A percentile compares a stretch with the other conserved stretches of the same genome.
Conservation (phyloP, 2,329 filamentous ascomycete genomes). For the Daldinia eschscholtzii region DNA sequence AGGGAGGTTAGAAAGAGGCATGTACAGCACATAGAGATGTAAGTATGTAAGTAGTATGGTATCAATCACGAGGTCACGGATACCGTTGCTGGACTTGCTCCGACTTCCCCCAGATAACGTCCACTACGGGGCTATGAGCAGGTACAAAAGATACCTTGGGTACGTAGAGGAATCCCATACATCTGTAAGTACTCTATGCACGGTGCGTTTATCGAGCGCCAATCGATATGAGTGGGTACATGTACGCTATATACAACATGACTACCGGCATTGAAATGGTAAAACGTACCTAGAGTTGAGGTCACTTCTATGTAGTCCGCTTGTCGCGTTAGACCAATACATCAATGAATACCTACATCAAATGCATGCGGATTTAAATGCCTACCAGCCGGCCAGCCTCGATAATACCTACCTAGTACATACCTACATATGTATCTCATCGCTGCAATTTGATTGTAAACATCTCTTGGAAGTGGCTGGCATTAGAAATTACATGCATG, state of each 20-base stretch:
- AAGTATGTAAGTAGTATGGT: conserved; percentile 6
- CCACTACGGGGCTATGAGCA: not conserved
- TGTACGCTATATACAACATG: conserved; percentile 12
- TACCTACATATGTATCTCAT: not conserved
- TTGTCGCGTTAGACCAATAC: not conserved
- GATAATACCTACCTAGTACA: too few relatives aligned
- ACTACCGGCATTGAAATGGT: conserved; percentile 18
- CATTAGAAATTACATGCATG: not conserved
- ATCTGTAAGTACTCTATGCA: not conserved
- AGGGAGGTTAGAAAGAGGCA: conserved; percentile 3
- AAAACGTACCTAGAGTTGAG: conserved; percentile 8
- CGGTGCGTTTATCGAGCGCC: conserved; percentile 18
- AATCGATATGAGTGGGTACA: conserved; percentile 31
- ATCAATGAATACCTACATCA: not conserved
- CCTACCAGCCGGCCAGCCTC: too few relatives aligned
- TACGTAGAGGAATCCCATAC: not conserved
- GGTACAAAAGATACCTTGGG: not conserved
- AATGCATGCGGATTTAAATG: too few relatives aligned
- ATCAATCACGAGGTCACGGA: conserved; percentile 42
- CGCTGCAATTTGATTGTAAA: not conserved
- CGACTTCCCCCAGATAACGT: conserved; percentile 24
- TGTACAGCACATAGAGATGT: conserved; percentile 11
- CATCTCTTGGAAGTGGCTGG: not conserved
- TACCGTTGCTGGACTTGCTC: conserved; percentile 29
- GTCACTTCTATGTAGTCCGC: conserved; percentile 13